Evolutionary conservation across 2,329 filamentous ascomycete species (phyloP).

Genomic region (Verticillium klebahnii): DNA sequence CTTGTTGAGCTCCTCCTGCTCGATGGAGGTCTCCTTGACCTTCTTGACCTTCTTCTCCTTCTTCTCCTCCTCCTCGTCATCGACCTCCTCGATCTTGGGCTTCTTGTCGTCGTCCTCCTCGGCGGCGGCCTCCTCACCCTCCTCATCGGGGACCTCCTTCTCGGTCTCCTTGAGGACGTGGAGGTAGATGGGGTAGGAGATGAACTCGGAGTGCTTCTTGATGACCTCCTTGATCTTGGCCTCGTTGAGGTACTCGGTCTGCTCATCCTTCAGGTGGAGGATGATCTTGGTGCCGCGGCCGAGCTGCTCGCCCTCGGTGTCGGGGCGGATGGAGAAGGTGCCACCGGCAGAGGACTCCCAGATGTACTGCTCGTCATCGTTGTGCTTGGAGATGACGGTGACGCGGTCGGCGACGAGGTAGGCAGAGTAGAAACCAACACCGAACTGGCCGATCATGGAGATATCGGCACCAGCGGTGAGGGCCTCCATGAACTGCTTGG

Average conservation of each 20-base stretch:
- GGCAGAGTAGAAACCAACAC: conserved; percentile 99
- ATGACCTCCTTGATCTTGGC: conserved; percentile 99
- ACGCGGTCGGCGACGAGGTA: conserved; percentile 98
- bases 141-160: conserved; percentile 97
- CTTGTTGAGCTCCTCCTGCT: conserved; percentile 99
- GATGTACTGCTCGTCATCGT: conserved; percentile 99
- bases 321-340: conserved; percentile 88
- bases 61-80: conserved; percentile 81
- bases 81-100: conserved; percentile 89
- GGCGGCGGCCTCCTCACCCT: conserved; percentile 65
- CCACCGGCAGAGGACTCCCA: conserved; percentile 98
- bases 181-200: conserved; percentile 99
- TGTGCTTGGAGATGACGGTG: conserved; percentile 95
- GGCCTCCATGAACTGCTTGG: conserved; percentile 99
- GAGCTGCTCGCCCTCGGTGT: conserved; percentile 85
- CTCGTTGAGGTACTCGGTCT: conserved; percentile 97
- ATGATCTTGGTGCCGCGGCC: conserved; percentile 97
- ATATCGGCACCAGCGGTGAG: conserved; percentile 97
- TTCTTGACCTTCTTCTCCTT: conserved; percentile 99
- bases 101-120: conserved; percentile 86
- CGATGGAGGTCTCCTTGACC: conserved; percentile 96
- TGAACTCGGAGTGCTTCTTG: conserved; percentile 99
- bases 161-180: conserved; percentile 99
- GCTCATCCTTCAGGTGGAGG: conserved; percentile 99
- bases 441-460: conserved; percentile 99